Evolutionary conservation across 345 rosid species (phyloP), one percentile per base, ranked within the genome.

Genomic region (Bruguiera gymnorhiza): DNA sequence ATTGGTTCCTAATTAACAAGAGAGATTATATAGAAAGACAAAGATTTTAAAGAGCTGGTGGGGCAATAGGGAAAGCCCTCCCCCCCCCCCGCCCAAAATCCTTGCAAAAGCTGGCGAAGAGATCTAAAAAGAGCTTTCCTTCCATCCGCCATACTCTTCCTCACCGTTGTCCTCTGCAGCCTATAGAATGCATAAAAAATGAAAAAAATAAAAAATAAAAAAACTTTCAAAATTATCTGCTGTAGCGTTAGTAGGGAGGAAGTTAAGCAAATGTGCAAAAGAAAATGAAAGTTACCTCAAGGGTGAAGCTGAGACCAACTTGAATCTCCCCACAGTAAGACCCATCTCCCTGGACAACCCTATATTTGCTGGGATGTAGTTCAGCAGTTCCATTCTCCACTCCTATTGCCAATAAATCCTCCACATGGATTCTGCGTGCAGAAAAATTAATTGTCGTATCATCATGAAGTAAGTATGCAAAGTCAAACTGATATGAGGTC

Each of bases 71-170:
- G 18, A 43, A 43, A 34, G 29, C 6, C 6, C 59, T 4, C 26
- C 13, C 24, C 24, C 24, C 24, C 24, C 24, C 24, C 24, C n/a
- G n/a, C n/a, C 24, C 24, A 24, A 24, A 24, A 24, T 9, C 31
- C 23, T 24, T 31, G 4, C 23, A 32, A 9, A 9, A 51, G 10
- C 37, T 16, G 32, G 39, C 27, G 11, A 65, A 20, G 30, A 19
- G 10, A 63, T 16, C 58, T 80, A 83, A 16, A 20, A 66, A 21
- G 68, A 46, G 76, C 97, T 88, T 61, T 87, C 71, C 77, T 65
- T 86, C 98, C 98, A 93, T 32, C 98, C 98, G 39, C 98, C 98
- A 70, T 66, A 76, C 60, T 82, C 83, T 60, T 77, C 85, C 36
- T 4, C 83, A 2, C 65, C 83, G 53, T 37, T 36, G 20, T 55